phyloP scores from a whole-genome alignment of 345 rosid species.

The Acer saccharum region DNA sequence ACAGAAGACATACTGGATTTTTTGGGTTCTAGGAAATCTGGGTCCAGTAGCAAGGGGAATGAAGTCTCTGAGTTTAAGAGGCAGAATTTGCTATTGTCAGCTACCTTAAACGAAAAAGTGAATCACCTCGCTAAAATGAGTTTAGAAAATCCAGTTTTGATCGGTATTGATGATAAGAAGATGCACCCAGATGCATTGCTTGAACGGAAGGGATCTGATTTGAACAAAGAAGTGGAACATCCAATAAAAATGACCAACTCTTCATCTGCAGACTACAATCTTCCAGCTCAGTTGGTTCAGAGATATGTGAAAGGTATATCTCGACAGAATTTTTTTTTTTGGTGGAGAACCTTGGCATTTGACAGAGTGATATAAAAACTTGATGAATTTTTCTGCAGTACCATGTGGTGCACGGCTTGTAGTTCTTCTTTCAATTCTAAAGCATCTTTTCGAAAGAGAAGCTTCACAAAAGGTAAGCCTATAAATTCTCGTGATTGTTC shows the following conservation, averaged over 20 bases:
- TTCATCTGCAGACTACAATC: slow-evolving; percentile 64
- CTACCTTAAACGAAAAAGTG: too few relatives aligned
- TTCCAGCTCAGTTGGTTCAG: slow-evolving; percentile 86
- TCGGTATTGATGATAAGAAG: too few relatives aligned
- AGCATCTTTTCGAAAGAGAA: slow-evolving; percentile 81
- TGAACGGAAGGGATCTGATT: too few relatives aligned
- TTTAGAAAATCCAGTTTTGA: too few relatives aligned
- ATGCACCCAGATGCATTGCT: too few relatives aligned
- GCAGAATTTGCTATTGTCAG: too few relatives aligned
- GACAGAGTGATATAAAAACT: too few relatives aligned
- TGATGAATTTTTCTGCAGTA: slow-evolving; percentile 56
- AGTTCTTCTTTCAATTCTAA: slow-evolving; percentile 73
- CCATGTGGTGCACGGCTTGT: slow-evolving; percentile 88
- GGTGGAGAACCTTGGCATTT: slow-evolving; percentile 7
- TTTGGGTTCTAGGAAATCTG: too few relatives aligned
- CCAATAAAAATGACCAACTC: slow-evolving; percentile 39
- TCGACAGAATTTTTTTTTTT: slow-evolving; percentile 2
- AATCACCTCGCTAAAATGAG: too few relatives aligned
- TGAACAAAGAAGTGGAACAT: slow-evolving; percentile 46
- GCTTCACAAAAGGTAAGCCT: slow-evolving; percentile 70
- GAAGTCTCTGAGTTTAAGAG: too few relatives aligned
- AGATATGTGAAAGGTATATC: slow-evolving; percentile 73
- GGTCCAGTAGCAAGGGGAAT: too few relatives aligned
- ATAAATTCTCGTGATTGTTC: neutral
- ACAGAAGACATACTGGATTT: too few relatives aligned